A percentile compares a stretch with the other conserved stretches of the same genome.
Evolutionary conservation across 2,329 filamentous ascomycete species (phyloP).

Genomic region (Fusarium incarnatum): DNA sequence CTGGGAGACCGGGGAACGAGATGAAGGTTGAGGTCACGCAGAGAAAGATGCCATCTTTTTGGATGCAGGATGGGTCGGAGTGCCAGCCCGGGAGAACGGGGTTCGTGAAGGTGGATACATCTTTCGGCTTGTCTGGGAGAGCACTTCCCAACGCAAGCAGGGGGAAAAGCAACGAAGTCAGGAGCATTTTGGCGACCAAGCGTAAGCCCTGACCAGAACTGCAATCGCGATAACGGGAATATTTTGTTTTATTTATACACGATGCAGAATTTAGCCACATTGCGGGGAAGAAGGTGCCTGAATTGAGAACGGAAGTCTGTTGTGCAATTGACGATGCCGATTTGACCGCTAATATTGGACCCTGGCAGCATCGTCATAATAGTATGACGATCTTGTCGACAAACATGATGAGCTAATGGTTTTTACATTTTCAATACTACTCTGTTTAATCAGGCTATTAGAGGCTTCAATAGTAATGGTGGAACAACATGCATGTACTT

Average conservation of each 20-base stretch:
- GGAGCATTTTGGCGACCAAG: not conserved
- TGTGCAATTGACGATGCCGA: not conserved
- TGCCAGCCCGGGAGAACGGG: slow-evolving; percentile 63
- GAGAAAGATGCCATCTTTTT: slow-evolving; percentile 61
- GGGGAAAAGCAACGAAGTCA: slow-evolving; percentile 1
- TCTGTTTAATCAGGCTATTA: slow-evolving; percentile 4
- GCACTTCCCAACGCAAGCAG: slow-evolving; percentile 4
- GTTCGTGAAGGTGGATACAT: slow-evolving; percentile 47
- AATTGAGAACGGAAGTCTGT: not conserved
- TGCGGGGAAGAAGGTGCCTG: slow-evolving; percentile 12
- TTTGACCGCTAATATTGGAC: slow-evolving; percentile 15
- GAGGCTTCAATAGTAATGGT: not conserved
- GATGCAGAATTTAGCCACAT: not conserved
- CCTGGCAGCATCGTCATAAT: slow-evolving; percentile 1
- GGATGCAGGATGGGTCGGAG: slow-evolving; percentile 61
- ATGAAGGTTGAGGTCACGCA: slow-evolving; percentile 65
- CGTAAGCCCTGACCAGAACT: not conserved
- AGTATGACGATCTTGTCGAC: slow-evolving; percentile 14
- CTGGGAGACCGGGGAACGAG: slow-evolving; percentile 63
- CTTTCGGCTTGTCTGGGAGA: not conserved
- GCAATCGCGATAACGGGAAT: not conserved
- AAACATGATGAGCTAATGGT: slow-evolving; percentile 5
- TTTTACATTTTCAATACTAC: not conserved
- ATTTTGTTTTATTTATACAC: not conserved
- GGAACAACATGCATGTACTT: not conserved